Conservation (phyloP, 2,329 filamentous ascomycete genomes). For the Stachybotrys chlorohalonatus region DNA sequence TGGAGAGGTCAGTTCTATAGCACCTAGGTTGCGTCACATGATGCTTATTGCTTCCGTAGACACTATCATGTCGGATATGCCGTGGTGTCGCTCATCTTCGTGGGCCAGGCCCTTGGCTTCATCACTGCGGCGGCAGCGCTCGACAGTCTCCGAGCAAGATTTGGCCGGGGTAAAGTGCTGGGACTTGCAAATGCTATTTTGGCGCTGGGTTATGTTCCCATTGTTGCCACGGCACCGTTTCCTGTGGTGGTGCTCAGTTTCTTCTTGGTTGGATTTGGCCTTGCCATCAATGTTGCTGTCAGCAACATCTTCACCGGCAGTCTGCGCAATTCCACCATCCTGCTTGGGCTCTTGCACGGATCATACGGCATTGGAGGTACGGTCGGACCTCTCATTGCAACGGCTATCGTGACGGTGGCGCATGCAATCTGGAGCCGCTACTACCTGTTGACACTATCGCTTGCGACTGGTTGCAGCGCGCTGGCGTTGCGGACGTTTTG, state of each 20-base stretch:
- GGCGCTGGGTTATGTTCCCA: slow-evolving; percentile 51
- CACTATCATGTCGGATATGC: slow-evolving; percentile 70
- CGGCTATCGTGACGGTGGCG: slow-evolving; percentile 54
- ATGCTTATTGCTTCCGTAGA: slow-evolving; percentile 17
- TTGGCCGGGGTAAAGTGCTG: slow-evolving; percentile 59
- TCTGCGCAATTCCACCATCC: slow-evolving; percentile 41
- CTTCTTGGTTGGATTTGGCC: slow-evolving; percentile 55
- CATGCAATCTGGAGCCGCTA: slow-evolving; percentile 60
- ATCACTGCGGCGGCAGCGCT: slow-evolving; percentile 62
- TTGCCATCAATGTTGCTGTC: slow-evolving; percentile 46
- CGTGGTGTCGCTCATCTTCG: slow-evolving; percentile 72
- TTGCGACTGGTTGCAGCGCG: slow-evolving; percentile 47
- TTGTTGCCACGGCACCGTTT: slow-evolving; percentile 63
- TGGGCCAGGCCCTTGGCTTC: slow-evolving; percentile 69
- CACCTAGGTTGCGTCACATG: not conserved
- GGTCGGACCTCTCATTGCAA: slow-evolving; percentile 64
- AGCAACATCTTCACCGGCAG: slow-evolving; percentile 51
- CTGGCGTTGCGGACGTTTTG: slow-evolving; percentile 61
- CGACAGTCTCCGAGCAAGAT: slow-evolving; percentile 50
- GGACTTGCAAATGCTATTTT: slow-evolving; percentile 49
- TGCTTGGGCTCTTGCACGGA: slow-evolving; percentile 57
- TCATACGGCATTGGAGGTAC: slow-evolving; percentile 58
- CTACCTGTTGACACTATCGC: slow-evolving; percentile 56
- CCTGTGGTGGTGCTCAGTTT: slow-evolving; percentile 58
- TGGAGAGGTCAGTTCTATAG: slow-evolving; percentile 43